Evolutionary conservation across 805 yeast genomes (phyloP).

Genomic region (Yamadazyma paraphyllophila): DNA sequence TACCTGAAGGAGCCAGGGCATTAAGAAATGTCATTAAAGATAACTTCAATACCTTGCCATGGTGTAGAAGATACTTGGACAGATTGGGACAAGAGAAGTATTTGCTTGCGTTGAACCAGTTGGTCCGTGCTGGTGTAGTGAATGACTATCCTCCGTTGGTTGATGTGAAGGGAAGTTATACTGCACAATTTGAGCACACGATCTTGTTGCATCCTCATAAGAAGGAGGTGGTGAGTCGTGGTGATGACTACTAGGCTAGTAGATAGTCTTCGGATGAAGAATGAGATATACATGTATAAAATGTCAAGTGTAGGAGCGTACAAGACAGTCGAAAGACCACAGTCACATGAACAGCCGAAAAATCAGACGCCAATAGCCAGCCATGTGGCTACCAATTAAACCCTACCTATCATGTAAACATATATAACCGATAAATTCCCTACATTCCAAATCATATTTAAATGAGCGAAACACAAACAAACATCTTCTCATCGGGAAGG

Average conservation of each 20-base stretch:
- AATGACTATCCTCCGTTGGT: conserved; percentile 92
- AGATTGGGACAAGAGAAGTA: conserved; percentile 90
- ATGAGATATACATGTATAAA: not conserved
- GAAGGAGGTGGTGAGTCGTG: conserved; percentile 93
- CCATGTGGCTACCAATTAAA: too few relatives aligned
- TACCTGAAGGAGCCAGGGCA: conserved; percentile 66
- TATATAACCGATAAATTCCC: too few relatives aligned
- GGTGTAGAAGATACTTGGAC: conserved; percentile 94
- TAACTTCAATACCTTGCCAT: conserved; percentile 91
- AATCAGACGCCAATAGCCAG: too few relatives aligned
- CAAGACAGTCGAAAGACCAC: too few relatives aligned
- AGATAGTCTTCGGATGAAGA: not conserved
- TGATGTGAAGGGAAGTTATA: conserved; percentile 80
- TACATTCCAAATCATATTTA: too few relatives aligned
- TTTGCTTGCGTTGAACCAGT: conserved; percentile 76
- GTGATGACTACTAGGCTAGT: conserved; percentile 73
- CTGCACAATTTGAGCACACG: conserved; percentile 97
- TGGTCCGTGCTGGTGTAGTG: conserved; percentile 84
- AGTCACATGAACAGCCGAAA: too few relatives aligned
- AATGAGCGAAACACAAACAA: too few relatives aligned
- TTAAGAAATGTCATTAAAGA: conserved; percentile 68
- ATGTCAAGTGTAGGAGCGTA: not conserved
- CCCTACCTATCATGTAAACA: too few relatives aligned
- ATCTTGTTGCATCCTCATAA: conserved; percentile 82
- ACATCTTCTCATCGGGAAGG: too few relatives aligned